Conservation (phyloP, 495 filamentous ascomycete genomes). For the Penicillium cataractarum region DNA sequence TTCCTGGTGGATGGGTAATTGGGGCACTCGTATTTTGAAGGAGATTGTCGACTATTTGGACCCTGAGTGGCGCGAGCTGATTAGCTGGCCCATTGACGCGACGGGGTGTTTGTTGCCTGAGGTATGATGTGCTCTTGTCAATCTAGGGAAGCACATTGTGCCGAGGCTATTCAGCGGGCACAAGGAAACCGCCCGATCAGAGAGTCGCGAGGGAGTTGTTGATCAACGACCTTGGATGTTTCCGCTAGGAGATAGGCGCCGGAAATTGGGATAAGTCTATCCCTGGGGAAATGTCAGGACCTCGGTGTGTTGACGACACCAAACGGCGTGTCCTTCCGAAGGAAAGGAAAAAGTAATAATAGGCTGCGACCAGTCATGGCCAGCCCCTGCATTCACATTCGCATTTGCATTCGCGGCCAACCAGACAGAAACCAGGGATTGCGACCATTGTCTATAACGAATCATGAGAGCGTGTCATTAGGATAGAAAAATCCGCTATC, state of each 20-base stretch:
- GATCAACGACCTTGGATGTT: not conserved
- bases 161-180: not conserved
- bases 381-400: slow-evolving; percentile 1
- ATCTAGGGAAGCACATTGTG: not conserved
- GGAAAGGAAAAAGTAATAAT: not conserved
- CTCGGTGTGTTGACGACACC: not conserved
- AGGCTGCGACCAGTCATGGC: not conserved
- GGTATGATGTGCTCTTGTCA: not conserved
- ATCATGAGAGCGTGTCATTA: slow-evolving; percentile 28
- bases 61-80: slow-evolving; percentile 37
- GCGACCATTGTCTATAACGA: slow-evolving; percentile 26
- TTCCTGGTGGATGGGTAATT: slow-evolving; percentile 57
- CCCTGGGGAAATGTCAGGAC: not conserved
- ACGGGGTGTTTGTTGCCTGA: slow-evolving; percentile 39
- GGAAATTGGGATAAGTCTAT: not conserved
- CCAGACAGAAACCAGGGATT: not conserved
- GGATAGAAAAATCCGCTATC: slow-evolving; percentile 21
- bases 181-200: not conserved
- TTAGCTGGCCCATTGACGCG: slow-evolving; percentile 46
- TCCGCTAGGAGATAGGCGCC: not conserved
- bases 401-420: slow-evolving; percentile 11
- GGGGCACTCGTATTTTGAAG: slow-evolving; percentile 39
- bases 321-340: not conserved
- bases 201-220: not conserved
- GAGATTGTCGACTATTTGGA: slow-evolving; percentile 37